These are phyloP conservation scores for Cryomyces minteri DNA, from an alignment of 495 filamentous ascomycete species.

Conservation along the genomic window DNA sequence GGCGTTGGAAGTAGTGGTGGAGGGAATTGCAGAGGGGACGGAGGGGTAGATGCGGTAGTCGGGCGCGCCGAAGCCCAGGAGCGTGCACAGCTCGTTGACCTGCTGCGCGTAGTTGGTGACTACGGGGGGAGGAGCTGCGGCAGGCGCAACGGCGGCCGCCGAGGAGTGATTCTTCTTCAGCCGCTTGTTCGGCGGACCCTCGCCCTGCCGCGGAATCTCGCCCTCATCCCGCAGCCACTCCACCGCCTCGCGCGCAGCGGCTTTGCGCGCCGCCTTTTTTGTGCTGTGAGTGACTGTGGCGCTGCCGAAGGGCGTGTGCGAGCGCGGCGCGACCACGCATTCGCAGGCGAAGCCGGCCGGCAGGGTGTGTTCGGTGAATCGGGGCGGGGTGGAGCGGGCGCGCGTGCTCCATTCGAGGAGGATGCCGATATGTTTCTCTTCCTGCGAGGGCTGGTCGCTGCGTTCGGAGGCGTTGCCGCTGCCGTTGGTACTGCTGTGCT, in stretches of 20 bases:
- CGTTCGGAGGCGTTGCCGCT: background rate
- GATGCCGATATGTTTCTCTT: slow-evolving; percentile 3
- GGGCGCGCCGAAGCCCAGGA: slow-evolving; percentile 3
- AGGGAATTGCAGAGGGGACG: background rate
- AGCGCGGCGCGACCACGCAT: slow-evolving; percentile 2
- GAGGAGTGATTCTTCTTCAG: slow-evolving; percentile 3
- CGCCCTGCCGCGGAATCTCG: background rate
- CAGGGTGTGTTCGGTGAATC: slow-evolving; percentile 3
- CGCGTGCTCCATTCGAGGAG: slow-evolving; percentile 1
- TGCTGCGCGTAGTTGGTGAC: background rate
- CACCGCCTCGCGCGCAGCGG: slow-evolving; percentile 13
- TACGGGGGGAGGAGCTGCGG: background rate
- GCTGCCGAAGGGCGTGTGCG: slow-evolving; percentile 8
- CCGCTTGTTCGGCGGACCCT: slow-evolving; percentile 3
- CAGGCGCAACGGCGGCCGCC: background rate
- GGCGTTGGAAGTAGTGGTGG: background rate
- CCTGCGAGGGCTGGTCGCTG: background rate
- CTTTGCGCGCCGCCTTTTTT: slow-evolving; percentile 11
- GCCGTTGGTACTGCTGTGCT: background rate
- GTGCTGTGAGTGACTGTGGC: background rate
- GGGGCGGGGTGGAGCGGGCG: background rate
- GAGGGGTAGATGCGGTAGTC: background rate
- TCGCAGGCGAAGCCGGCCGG: slow-evolving; percentile 9
- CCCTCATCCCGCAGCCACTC: slow-evolving; percentile 10
- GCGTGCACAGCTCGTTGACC: background rate